Base-by-base conservation (phyloP, 129 eudicot genomes). In the Centella asiatica region DNA sequence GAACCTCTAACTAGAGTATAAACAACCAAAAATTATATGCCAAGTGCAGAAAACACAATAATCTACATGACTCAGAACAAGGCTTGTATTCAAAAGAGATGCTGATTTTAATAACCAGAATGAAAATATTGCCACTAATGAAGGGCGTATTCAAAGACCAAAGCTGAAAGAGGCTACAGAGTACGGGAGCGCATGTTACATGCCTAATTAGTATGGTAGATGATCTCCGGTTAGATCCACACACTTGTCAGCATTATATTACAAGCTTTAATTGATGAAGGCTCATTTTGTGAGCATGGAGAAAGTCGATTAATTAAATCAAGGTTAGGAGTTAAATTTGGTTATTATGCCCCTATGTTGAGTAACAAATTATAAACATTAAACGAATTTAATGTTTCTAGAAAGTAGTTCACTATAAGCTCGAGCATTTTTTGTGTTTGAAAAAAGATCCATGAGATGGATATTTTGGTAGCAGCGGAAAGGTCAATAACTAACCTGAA, bases 401-500 rank as follows among this genome's bases (percentile, higher is more conserved):
- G 8, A 56, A 52, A 56, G 61, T 18, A 5, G 15, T 17, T 13
- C 12, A 7, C 11, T 12, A 20, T 56, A 56, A 31, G 15, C 40
- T n/a, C 40, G 7, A 55, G 39, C 42, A 56, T 18, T 36, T 27
- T 26, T 54, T 26, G 18, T 54, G 23, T 28, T 15, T 26, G n/a
- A 12, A 54, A 0, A 11, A 15, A n/a, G n/a, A 31, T 54, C 29
- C 39, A 17, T 5, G 22, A 28, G 23, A 54, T 54, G 23, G 7
- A 28, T 13, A 28, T 27, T 1, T 28, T 56, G 12, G 40, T 24
- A 20, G 31, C 55, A 5, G 55, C 2, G 15, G 24, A 33, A 55
- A 27, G 28, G 6, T 57, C 27, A 19, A 12, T 33, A 6, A 57
- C 74, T 39, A 57, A 88, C 99, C 95, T 93, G 99, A 62, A 93